Base-by-base conservation (phyloP, 164 flowering plant genomes). In the Paratinospora sagittata region DNA sequence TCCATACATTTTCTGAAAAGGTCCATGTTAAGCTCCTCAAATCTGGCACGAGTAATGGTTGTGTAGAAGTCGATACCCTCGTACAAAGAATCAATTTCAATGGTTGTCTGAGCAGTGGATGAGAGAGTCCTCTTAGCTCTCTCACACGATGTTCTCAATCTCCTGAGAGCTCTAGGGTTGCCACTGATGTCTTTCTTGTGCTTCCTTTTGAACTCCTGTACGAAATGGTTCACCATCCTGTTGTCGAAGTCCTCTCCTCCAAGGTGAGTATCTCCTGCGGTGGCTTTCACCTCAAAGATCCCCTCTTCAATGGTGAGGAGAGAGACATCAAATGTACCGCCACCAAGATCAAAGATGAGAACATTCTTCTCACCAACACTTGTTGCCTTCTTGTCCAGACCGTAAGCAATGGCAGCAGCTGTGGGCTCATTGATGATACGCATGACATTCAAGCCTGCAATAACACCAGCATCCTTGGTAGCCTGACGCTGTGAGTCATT, bases 371-470 rank as follows among this genome's bases (percentile, higher is more conserved):
- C 81, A 33, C 84, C 84, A 8, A 70, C 78, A 45, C 79, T 76
- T n/a, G 72, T 52, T 0, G 79, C 84, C 52, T 79, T 81, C 82
- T 82, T 82, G 63, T 82, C 79, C 49, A 84, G 78, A 49, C 85
- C 87, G 47, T 84, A 84, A 47, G 87, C 87, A 76, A 82, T 82
- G 13, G 85, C 87, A 61, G 87, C 87, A 24, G 87, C 87, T 0
- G 85, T 84, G 6, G 87, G 87, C 47, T 84, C 85, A 65, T 79
- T 80, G 27, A 80, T 79, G 7, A 82, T 82, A 0, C 85, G 77
- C 81, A 81, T 74, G 0, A 81, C 84, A 74, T 81, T 81, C 8
- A 81, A 71, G 33, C 83, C 83, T 23, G 85, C 79, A 73, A 82
- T 82, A 12, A 73, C 80, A 3, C 83, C 85, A 14, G 87, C 85